A percentile compares a stretch with the other conserved stretches of the same genome.
phyloP scores from a whole-genome alignment of 1,284 basidiomycete species.

The Apiotrichum mycotoxinovorans region DNA sequence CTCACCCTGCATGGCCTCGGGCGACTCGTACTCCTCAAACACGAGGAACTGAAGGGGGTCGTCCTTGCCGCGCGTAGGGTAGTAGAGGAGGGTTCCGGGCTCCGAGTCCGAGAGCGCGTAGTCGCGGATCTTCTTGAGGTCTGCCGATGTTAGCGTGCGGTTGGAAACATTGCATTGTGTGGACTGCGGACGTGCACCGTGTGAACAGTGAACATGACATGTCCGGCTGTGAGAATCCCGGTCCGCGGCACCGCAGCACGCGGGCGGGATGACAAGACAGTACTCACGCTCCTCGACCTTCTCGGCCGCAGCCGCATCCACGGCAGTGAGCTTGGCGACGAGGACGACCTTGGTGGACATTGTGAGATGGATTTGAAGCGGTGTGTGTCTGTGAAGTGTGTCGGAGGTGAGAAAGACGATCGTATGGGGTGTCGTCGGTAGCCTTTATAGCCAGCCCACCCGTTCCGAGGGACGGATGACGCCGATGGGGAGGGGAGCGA shows the following conservation, averaged over 20 bases:
- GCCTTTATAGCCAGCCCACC: no score
- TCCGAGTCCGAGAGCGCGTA: conserved; percentile 9
- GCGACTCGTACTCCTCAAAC: conserved; percentile 16
- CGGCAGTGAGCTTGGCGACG: conserved; percentile 6
- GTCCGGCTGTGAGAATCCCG: no score
- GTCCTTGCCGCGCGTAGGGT: conserved; percentile 4
- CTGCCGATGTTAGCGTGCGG: background rate
- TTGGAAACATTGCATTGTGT: background rate
- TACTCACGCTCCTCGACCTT: conserved; percentile 14
- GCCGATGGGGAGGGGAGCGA: no score
- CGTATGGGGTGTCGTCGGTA: no score
- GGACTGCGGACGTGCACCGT: background rate
- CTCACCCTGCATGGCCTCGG: conserved; percentile 14
- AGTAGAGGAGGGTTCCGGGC: conserved; percentile 12
- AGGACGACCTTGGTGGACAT: conserved; percentile 11
- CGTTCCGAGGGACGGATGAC: no score
- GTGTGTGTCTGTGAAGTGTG: no score
- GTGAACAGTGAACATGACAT: no score
- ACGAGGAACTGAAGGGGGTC: conserved; percentile 16
- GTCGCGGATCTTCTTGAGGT: conserved; percentile 12
- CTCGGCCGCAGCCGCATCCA: conserved; percentile 7
- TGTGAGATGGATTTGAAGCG: background rate
- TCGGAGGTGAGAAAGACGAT: no score
- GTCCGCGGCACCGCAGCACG: no score
- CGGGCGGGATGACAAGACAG: no score